Conservation (phyloP, 1,284 basidiomycete genomes). For the Hemileia vastatrix region DNA sequence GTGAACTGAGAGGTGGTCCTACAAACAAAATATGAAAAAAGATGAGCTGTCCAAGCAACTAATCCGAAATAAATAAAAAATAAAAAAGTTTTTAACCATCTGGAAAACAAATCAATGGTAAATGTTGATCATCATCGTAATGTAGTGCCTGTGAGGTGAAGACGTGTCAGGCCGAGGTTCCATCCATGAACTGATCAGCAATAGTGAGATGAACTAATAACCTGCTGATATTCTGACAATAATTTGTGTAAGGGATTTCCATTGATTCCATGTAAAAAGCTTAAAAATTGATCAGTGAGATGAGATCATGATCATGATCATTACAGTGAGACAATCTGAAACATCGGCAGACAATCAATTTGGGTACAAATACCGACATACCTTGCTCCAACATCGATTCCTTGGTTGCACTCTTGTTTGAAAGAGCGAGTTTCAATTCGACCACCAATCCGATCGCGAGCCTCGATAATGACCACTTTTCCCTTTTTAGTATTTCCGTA, state of each 20-base stretch:
- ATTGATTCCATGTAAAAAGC: conserved; percentile 20
- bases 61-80: background rate
- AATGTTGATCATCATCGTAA: conserved; percentile 13
- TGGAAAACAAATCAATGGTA: conserved; percentile 12
- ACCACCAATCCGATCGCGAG: conserved; percentile 16
- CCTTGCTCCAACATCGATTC: conserved; percentile 20
- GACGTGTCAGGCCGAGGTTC: no score
- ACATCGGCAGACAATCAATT: background rate
- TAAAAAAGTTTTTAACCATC: conserved; percentile 1
- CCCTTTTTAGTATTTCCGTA: no score
- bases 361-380: background rate
- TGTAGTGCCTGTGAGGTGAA: conserved; percentile 11
- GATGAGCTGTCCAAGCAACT: no score
- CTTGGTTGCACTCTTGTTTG: background rate
- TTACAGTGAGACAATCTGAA: background rate
- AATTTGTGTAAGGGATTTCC: conserved; percentile 15
- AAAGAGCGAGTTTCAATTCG: conserved; percentile 7
- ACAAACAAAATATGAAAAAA: background rate
- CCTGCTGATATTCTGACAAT: conserved; percentile 11
- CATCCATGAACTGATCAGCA: no score
- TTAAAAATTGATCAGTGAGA: background rate
- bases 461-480: conserved; percentile 14
- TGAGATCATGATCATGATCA: background rate
- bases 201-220: background rate
- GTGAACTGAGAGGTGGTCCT: conserved; percentile 5